Base-by-base conservation (phyloP, 202 grass and related monocot genomes). In the Setaria viridis region DNA sequence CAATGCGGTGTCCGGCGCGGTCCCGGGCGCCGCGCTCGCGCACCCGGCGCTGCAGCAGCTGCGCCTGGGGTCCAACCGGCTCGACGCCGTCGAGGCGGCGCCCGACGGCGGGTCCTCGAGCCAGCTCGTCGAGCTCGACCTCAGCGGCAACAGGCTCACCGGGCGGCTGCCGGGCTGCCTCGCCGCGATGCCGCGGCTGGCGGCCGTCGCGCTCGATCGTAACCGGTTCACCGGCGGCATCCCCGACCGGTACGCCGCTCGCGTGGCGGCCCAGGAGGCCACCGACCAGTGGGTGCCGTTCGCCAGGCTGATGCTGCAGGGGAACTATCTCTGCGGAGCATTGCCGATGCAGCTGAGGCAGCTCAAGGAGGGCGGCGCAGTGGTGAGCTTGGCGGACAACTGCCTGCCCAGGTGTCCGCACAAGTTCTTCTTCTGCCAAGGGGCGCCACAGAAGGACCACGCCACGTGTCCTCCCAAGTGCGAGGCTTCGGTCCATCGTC, bases 41-140 rank as follows among this genome's bases (percentile, higher is more conserved):
- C 91, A 93, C 85, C 91, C 85, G 35, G 19, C 85, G 56, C 91
- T 93, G 85, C 66, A 87, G 45, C 87, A 93, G 81, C 81, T 93
- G 73, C 73, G 67, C 3, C 88, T 93, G 8, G 81, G 72, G 0
- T 90, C 80, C n/a, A 93, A 90, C 72, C 66, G 7, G 51, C 78
- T 93, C 51, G 78, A 65, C 14, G 2, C 72, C 0, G 56, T 93
- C 9, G 77, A 85, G 73, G 85, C 74, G 21, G 49, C 85, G 7
- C 62, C 51, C 4, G 66, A 53, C 21, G 85, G 76, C 41, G 87
- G 85, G 11, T 1, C 72, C 17, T 39, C 43, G 8, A 93, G 85
- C 91, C 62, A 45, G 74, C 74, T 92, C 19, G 63, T 86, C 0
- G 83, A 78, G 69, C 67, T 92, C 58, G 87, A 92, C 80, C 84